Percentiles rank a stretch among this genome's conserved stretches.
These are phyloP conservation scores for Lunasporangiospora selenospora DNA, from an alignment of 192 early-diverging fungal genomes.

Conservation along the genomic window DNA sequence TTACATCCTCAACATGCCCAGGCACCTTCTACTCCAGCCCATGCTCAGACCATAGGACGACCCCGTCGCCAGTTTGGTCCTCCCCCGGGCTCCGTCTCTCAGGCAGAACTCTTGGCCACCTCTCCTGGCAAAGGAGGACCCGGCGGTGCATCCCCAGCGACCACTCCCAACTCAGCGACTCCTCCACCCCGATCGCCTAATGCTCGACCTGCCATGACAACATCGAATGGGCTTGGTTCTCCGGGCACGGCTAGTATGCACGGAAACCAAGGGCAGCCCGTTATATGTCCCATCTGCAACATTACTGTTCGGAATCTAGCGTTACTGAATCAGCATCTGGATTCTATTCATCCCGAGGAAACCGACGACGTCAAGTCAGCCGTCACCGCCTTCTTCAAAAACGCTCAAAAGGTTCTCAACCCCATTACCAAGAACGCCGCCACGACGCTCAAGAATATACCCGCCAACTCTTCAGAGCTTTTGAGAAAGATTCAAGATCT, in stretches of 20 bases:
- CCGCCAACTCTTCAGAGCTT: constrained; percentile 46
- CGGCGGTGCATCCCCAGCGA: background rate
- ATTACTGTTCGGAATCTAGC: constrained; percentile 36
- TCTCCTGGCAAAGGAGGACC: too few relatives aligned
- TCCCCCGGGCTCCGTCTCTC: constrained; percentile 6
- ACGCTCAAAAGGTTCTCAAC: constrained; percentile 61
- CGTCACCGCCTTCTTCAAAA: constrained; percentile 55
- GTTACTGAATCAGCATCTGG: constrained; percentile 55
- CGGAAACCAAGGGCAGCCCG: background rate
- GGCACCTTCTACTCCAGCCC: too few relatives aligned
- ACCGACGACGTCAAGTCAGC: constrained; percentile 55
- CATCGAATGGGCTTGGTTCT: background rate
- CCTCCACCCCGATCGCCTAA: constrained; percentile 38
- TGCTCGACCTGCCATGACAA: constrained; percentile 10
- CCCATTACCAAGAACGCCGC: constrained; percentile 46
- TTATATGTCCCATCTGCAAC: constrained; percentile 48
- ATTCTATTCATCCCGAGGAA: constrained; percentile 57
- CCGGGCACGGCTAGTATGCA: too few relatives aligned
- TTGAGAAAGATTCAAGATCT: constrained; percentile 56
- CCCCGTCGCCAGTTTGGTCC: constrained; percentile 40
- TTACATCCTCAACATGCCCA: background rate
- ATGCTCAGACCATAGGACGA: constrained; percentile 15
- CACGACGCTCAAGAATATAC: constrained; percentile 47
- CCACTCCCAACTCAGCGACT: background rate
- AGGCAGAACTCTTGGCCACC: background rate